These are phyloP conservation scores for Yamadazyma dendronema DNA, from an alignment of 1,139 yeast genomes.

Conservation along the genomic window DNA sequence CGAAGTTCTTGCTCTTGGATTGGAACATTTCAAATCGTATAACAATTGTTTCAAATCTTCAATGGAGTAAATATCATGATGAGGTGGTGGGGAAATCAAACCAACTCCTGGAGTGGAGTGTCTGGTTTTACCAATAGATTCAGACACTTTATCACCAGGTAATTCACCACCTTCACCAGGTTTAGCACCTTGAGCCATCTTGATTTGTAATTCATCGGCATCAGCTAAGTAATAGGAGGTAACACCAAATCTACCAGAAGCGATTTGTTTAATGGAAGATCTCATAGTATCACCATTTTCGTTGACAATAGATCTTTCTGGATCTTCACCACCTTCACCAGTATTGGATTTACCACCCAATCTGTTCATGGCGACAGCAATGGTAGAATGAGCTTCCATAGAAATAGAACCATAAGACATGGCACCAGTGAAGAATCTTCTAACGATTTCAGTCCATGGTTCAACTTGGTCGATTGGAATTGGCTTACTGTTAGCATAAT, in stretches of 20 bases:
- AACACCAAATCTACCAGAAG: slow-evolving; percentile 97
- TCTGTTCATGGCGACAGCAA: slow-evolving; percentile 98
- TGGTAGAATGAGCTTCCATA: slow-evolving; percentile 96
- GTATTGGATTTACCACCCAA: slow-evolving; percentile 97
- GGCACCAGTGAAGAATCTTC: slow-evolving; percentile 97
- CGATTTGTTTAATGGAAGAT: slow-evolving; percentile 96
- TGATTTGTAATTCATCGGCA: slow-evolving; percentile 96
- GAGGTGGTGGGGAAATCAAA: slow-evolving; percentile 96
- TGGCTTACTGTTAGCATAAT: slow-evolving; percentile 63
- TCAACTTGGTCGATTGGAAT: slow-evolving; percentile 97
- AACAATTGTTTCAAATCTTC: slow-evolving; percentile 96
- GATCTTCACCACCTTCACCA: slow-evolving; percentile 99
- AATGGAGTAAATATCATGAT: slow-evolving; percentile 96
- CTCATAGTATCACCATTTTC: slow-evolving; percentile 97
- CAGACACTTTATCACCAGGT: slow-evolving; percentile 92
- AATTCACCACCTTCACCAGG: slow-evolving; percentile 99
- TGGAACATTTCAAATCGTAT: slow-evolving; percentile 93
- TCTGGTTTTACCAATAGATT: slow-evolving; percentile 88
- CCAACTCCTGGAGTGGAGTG: slow-evolving; percentile 98
- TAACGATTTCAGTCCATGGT: slow-evolving; percentile 98
- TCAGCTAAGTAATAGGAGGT: slow-evolving; percentile 92
- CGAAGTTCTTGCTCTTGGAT: slow-evolving; percentile 95
- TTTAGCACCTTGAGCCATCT: slow-evolving; percentile 99
- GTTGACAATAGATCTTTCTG: slow-evolving; percentile 78
- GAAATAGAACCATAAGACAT: slow-evolving; percentile 99